These are phyloP conservation scores for Trichoderma sp. DNA, from an alignment of 2,329 filamentous ascomycete species.

Conservation along the genomic window DNA sequence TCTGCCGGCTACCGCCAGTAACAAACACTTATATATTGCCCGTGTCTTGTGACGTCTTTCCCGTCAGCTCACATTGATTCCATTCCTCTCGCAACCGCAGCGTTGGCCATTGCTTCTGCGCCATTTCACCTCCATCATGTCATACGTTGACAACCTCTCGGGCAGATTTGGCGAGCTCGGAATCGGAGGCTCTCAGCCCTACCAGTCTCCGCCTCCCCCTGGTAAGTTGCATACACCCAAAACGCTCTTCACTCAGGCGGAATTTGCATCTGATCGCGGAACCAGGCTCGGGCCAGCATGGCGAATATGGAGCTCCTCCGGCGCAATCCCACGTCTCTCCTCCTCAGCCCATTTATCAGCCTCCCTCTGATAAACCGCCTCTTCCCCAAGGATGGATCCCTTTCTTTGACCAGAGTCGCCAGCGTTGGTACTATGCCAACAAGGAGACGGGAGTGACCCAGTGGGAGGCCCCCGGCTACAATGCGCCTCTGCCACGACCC, in stretches of 20 bases:
- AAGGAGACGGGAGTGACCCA: conserved; percentile 58
- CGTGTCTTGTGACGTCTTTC: background rate
- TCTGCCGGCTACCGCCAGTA: background rate
- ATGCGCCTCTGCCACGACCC: conserved; percentile 25
- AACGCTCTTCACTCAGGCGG: too few species aligned
- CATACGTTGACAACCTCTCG: conserved; percentile 12
- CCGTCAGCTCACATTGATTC: background rate
- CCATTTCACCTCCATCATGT: background rate
- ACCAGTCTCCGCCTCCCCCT: background rate
- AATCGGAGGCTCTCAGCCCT: conserved; percentile 15
- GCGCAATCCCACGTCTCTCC: conserved; percentile 24
- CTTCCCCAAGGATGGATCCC: conserved; percentile 60
- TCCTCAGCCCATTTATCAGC: conserved; percentile 32
- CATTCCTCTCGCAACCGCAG: background rate
- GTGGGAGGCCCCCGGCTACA: conserved; percentile 56
- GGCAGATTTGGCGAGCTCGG: conserved; percentile 9
- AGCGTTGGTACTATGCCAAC: conserved; percentile 65
- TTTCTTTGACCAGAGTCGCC: conserved; percentile 58
- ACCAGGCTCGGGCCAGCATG: background rate
- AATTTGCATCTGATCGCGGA: background rate
- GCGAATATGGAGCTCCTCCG: conserved; percentile 19
- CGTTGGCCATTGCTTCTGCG: background rate
- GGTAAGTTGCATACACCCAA: background rate
- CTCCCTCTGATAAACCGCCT: conserved; percentile 43
- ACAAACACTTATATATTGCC: background rate